Evolutionary conservation across 306 rosid genomes (phyloP).

Genomic region (Vigna nakashimae): DNA sequence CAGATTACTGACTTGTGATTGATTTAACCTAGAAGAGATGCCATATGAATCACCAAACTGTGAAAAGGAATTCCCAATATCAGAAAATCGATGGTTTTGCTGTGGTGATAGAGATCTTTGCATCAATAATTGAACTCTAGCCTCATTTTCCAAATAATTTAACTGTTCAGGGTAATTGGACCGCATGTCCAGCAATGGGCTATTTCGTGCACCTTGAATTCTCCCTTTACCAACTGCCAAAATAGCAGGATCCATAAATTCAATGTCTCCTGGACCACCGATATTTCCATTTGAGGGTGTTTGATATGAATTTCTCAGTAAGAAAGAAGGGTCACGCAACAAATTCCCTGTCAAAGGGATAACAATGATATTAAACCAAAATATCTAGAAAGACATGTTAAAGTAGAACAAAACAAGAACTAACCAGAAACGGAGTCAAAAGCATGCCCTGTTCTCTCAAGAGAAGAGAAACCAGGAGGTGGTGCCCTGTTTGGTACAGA

Average conservation of each 20-base stretch:
- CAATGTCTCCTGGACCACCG: slow-evolving; percentile 68
- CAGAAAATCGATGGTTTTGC: slow-evolving; percentile 70
- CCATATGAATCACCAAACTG: slow-evolving; percentile 78
- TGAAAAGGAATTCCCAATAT: slow-evolving; percentile 65
- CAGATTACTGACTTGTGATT: slow-evolving; percentile 63
- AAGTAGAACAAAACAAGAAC: slow-evolving; percentile 33
- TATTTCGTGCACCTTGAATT: slow-evolving; percentile 68
- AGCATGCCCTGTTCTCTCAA: slow-evolving; percentile 71
- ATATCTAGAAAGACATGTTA: neutral
- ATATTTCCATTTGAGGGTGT: slow-evolving; percentile 59
- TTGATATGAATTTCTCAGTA: slow-evolving; percentile 71
- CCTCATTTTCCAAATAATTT: slow-evolving; percentile 74
- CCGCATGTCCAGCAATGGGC: slow-evolving; percentile 65
- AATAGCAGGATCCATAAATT: slow-evolving; percentile 93
- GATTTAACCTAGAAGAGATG: slow-evolving; percentile 76
- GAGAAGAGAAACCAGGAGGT: slow-evolving; percentile 87
- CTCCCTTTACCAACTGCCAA: slow-evolving; percentile 92
- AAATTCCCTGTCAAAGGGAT: slow-evolving; percentile 63
- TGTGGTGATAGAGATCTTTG: slow-evolving; percentile 79
- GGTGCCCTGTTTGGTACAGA: slow-evolving; percentile 81
- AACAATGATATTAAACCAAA: slow-evolving; percentile 1
- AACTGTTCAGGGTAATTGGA: slow-evolving; percentile 66
- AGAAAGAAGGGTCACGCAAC: slow-evolving; percentile 57
- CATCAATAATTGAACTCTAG: slow-evolving; percentile 81
- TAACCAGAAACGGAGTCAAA: slow-evolving; percentile 75